These are phyloP conservation scores for Alternaria sp. DNA, from an alignment of 2,329 filamentous ascomycete species.

Conservation along the genomic window DNA sequence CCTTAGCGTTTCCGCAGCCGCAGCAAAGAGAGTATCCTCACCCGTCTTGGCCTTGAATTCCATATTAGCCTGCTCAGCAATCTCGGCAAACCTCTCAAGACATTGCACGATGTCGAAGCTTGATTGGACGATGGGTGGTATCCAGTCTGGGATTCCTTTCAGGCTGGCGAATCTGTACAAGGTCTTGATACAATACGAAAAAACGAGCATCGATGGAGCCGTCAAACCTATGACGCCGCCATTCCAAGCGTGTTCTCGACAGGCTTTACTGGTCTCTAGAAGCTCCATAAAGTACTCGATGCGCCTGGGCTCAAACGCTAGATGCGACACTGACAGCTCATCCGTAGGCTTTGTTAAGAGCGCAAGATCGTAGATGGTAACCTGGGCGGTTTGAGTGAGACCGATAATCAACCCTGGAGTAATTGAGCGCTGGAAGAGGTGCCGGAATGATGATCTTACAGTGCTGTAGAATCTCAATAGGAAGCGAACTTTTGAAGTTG, in stretches of 20 bases:
- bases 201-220: slow-evolving; percentile 18
- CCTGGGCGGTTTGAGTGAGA: slow-evolving; percentile 18
- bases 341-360: not conserved
- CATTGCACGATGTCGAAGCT: slow-evolving; percentile 14
- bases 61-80: slow-evolving; percentile 12
- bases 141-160: slow-evolving; percentile 20
- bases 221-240: slow-evolving; percentile 12
- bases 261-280: slow-evolving; percentile 17
- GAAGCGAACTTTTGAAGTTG: slow-evolving; percentile 11
- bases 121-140: slow-evolving; percentile 12
- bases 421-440: not conserved
- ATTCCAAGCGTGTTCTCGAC: slow-evolving; percentile 12
- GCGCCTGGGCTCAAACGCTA: slow-evolving; percentile 13
- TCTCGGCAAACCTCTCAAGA: slow-evolving; percentile 15
- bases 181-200: slow-evolving; percentile 18
- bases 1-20: slow-evolving; percentile 19
- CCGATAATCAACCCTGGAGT: slow-evolving; percentile 14
- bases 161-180: slow-evolving; percentile 18
- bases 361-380: slow-evolving; percentile 24
- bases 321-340: not conserved
- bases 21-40: slow-evolving; percentile 21
- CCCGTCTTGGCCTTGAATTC: slow-evolving; percentile 16
- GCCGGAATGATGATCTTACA: slow-evolving; percentile 7
- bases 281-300: slow-evolving; percentile 19
- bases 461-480: slow-evolving; percentile 13